These are phyloP conservation scores for Aspergillus sergii DNA, from an alignment of 2,329 filamentous ascomycete genomes.

Conservation along the genomic window DNA sequence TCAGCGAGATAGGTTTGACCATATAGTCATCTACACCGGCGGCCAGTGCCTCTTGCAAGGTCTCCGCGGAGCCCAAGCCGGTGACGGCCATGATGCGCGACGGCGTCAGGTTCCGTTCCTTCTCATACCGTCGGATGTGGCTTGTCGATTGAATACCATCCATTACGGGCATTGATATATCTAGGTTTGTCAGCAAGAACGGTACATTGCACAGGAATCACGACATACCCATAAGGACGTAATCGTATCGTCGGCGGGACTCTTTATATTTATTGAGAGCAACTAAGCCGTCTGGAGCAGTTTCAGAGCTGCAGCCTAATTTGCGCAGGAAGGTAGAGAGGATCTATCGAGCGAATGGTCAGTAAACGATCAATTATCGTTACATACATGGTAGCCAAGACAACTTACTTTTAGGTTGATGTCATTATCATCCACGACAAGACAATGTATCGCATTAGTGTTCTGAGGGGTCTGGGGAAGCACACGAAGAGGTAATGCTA, in stretches of 20 bases:
- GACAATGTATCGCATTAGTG: conserved; percentile 23
- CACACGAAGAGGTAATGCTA: conserved; percentile 8
- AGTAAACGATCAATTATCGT: background rate
- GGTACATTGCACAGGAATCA: background rate
- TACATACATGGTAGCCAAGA: background rate
- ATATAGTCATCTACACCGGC: conserved; percentile 36
- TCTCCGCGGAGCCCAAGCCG: conserved; percentile 32
- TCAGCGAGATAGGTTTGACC: conserved; percentile 35
- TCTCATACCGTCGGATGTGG: conserved; percentile 41
- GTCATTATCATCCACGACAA: conserved; percentile 47
- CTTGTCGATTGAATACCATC: conserved; percentile 47
- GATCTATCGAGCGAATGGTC: conserved; percentile 21
- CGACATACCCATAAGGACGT: conserved; percentile 36
- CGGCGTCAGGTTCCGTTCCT: conserved; percentile 22
- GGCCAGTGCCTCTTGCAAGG: conserved; percentile 32
- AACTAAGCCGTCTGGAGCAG: conserved; percentile 41
- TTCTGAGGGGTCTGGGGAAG: conserved; percentile 3
- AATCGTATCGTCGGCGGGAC: conserved; percentile 34
- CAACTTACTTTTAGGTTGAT: conserved; percentile 40
- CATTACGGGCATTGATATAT: conserved; percentile 50
- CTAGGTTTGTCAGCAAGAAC: conserved; percentile 24
- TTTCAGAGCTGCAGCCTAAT: conserved; percentile 38
- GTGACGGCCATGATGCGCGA: conserved; percentile 36
- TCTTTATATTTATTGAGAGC: conserved; percentile 41
- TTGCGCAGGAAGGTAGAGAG: conserved; percentile 43